These are phyloP conservation scores for Eucalyptus dawsonii DNA, from an alignment of 345 rosid species.

Conservation along the genomic window DNA sequence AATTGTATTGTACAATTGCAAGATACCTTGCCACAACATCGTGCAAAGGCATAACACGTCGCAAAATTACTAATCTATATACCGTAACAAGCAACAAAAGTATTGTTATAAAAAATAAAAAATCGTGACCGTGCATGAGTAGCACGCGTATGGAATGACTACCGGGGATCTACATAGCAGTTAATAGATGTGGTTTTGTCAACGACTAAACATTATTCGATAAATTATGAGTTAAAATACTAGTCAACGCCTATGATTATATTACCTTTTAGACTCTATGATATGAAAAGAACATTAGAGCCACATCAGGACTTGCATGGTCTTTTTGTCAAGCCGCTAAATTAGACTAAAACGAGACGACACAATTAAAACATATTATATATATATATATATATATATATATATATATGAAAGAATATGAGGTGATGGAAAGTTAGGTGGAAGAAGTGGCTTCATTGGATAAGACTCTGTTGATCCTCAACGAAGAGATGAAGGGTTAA, in stretches of 20 bases:
- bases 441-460: too few relatives aligned
- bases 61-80: background rate
- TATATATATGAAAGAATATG: too few relatives aligned
- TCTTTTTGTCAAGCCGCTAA: background rate
- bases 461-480: too few relatives aligned
- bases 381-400: too few relatives aligned
- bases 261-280: background rate
- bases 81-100: background rate
- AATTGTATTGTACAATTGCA: background rate
- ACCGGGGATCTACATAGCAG: background rate
- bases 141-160: background rate
- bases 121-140: too few relatives aligned
- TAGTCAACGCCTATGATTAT: background rate
- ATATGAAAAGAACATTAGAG: background rate
- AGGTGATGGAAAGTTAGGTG: too few relatives aligned
- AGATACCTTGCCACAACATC: too few relatives aligned
- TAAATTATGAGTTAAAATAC: background rate
- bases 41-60: background rate
- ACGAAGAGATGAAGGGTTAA: too few relatives aligned
- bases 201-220: background rate
- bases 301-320: too few relatives aligned
- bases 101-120: background rate
- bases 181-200: background rate
- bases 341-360: background rate
- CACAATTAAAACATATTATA: background rate